Base-by-base conservation (phyloP, 164 flowering plant species). In the Taxillus chinensis region DNA sequence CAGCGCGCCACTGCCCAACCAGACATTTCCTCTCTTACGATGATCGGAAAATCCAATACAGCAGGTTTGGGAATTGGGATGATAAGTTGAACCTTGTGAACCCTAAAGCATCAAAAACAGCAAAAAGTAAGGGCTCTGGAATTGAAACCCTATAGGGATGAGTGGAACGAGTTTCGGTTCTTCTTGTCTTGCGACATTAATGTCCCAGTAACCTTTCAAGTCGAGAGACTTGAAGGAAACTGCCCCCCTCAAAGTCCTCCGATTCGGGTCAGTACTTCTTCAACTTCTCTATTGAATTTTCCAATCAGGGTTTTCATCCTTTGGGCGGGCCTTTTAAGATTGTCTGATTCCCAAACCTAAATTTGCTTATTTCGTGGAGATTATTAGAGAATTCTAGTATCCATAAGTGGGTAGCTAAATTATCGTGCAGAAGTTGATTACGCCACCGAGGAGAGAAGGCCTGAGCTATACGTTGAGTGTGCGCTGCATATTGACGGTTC, bases 111-210 rank as follows among this genome's bases (percentile, higher is more conserved):
- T 27, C 27, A 27, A 27, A 27, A 27, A 27, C 27, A 27, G 27
- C 27, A 27, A 27, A 27, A 2, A 27, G 2, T 27, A 27, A 27
- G 27, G 27, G 27, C 27, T 27, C 27, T 27, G 27, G 27, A 27
- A 27, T 61, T 11, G 60, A 68, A 68, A 50, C 16, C 7, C 39
- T 40, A 46, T 51, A 65, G 62, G 54, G 40, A 83, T 86, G 92
- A 71, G 75, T 45, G 81, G 82, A 43, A 83, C 69, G 92, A 86
- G 75, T 89, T 86, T 52, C 72, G 92, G 14, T 86, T 89, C 82
- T 89, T 89, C 78, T 65, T 89, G 57, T 89, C 96, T 0, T 86
- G 96, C 73, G 96, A 89, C 77, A 86, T 89, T 66, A 85, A 86
- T 71, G 84, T 85, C 40, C 92, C 96, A 0, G 83, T 89, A 5